Conservation (phyloP, 2,329 filamentous ascomycete genomes). For the Diaporthe aspalathi region DNA sequence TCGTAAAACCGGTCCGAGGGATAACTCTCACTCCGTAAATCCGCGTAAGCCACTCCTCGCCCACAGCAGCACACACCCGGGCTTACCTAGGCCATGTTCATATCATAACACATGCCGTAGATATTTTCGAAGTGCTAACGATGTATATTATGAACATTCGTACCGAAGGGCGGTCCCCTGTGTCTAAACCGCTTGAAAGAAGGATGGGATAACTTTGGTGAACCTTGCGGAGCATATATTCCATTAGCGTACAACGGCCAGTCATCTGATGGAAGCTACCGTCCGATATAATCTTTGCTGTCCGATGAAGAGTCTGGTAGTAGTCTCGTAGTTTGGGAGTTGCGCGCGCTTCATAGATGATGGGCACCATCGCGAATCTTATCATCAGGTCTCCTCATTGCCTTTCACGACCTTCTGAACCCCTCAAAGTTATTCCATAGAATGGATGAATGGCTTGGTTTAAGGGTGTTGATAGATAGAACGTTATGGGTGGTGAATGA, state of each 20-base stretch:
- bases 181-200: not conserved
- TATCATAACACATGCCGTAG: not conserved
- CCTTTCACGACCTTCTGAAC: not conserved
- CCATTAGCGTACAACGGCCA: too few species aligned
- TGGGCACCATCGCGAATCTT: not conserved
- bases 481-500: not conserved
- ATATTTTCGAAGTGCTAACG: not conserved
- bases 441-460: not conserved
- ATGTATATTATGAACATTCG: too few species aligned
- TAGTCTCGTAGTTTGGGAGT: not conserved
- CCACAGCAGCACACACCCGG: not conserved
- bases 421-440: not conserved
- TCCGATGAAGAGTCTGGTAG: not conserved
- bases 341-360: not conserved
- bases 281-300: too few species aligned
- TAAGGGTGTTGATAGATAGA: not conserved
- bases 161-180: not conserved
- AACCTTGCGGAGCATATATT: not conserved
- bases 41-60: not conserved
- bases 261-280: not conserved
- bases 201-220: not conserved
- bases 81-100: not conserved
- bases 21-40: not conserved
- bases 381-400: constrained; percentile 1
- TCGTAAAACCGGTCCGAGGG: not conserved